Conservation (phyloP, 2,329 filamentous ascomycete species). For the Colletotrichum spaethianum region DNA sequence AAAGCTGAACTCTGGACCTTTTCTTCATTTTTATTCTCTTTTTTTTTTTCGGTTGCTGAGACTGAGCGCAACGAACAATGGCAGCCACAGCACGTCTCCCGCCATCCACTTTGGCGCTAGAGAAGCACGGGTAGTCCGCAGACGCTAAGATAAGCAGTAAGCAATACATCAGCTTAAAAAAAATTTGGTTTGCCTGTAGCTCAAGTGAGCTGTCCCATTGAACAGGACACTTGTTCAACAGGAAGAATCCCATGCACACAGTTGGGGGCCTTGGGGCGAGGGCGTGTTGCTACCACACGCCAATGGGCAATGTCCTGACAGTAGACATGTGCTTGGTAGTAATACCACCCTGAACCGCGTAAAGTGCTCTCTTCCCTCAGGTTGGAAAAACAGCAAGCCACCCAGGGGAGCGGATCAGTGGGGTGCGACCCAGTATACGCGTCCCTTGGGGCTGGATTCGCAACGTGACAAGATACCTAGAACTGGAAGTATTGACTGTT, state of each 20-base stretch:
- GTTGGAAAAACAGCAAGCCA: neutral
- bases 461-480: neutral
- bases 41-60: too few relatives aligned
- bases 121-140: conserved; percentile 9
- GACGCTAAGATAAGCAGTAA: conserved; percentile 1
- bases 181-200: neutral
- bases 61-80: conserved; percentile 10
- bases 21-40: neutral
- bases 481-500: neutral
- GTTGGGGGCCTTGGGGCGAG: neutral
- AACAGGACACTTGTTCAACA: conserved; percentile 12
- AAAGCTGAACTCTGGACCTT: neutral
- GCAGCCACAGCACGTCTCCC: conserved; percentile 28
- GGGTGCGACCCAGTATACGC: conserved; percentile 20
- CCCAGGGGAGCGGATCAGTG: conserved; percentile 19
- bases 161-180: neutral
- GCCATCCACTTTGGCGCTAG: conserved; percentile 4
- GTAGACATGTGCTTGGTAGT: neutral
- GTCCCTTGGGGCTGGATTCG: conserved; percentile 6
- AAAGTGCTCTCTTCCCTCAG: conserved; percentile 23
- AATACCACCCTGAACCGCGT: conserved; percentile 4
- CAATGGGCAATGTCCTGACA: neutral
- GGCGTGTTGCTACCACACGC: neutral
- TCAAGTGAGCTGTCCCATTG: neutral
- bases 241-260: neutral